phyloP scores from a whole-genome alignment of 140 eudicot genomes.

The Anethum foeniculum region DNA sequence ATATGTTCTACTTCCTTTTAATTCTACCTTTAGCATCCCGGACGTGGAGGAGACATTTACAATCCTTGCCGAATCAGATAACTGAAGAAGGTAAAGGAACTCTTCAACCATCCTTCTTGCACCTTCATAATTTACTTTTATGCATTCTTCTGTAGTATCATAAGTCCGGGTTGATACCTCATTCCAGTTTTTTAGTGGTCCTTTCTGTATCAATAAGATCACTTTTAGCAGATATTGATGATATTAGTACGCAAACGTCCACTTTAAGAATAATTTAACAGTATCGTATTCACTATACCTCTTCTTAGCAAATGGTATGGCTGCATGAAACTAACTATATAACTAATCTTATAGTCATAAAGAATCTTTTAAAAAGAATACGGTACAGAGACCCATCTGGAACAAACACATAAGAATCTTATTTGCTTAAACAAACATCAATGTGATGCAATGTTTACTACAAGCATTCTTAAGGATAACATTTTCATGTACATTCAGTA shows the following conservation, averaged over 20 bases:
- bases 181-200: not conserved
- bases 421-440: not conserved
- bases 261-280: not conserved
- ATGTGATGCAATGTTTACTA: not conserved
- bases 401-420: no score
- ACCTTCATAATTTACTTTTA: constrained; percentile 4
- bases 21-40: constrained; percentile 1
- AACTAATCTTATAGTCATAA: no score
- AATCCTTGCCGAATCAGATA: not conserved
- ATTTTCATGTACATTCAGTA: not conserved
- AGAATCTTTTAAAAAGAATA: no score
- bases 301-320: not conserved
- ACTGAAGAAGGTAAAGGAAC: not conserved
- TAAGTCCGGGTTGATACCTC: constrained; percentile 6
- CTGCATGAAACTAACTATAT: no score
- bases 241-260: not conserved
- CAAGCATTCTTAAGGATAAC: not conserved
- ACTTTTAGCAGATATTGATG: not conserved
- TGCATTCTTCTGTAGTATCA: constrained; percentile 6
- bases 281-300: not conserved
- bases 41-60: constrained; percentile 7
- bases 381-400: no score
- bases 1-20: no score
- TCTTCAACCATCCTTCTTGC: constrained; percentile 4
- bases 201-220: constrained; percentile 8